Conservation (phyloP, 257 asterid genomes). For the Ocimum tenuiflorum region DNA sequence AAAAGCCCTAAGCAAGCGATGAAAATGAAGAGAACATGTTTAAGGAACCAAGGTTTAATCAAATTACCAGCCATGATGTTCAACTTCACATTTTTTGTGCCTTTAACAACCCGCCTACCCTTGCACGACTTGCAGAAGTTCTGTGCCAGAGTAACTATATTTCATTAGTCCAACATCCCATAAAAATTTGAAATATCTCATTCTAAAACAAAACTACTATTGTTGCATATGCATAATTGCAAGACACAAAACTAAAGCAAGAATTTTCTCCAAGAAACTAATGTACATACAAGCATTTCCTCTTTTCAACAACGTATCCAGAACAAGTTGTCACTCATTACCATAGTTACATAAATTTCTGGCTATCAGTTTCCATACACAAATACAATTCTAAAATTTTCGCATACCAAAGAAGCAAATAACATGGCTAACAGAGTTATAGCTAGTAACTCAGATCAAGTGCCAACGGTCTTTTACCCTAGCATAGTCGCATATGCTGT, state of each 20-base stretch:
- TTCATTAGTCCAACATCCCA: background rate
- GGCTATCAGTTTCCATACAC: too few species aligned
- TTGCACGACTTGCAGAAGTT: constrained; percentile 78
- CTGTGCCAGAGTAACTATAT: constrained; percentile 32
- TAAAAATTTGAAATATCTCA: background rate
- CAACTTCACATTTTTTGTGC: constrained; percentile 64
- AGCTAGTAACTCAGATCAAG: too few species aligned
- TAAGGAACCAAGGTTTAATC: background rate
- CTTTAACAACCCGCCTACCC: constrained; percentile 65
- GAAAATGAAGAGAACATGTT: background rate
- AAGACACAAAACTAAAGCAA: constrained; percentile 15
- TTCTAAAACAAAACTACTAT: background rate
- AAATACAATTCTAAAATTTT: too few species aligned
- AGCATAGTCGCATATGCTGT: too few species aligned
- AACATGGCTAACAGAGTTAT: too few species aligned
- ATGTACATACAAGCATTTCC: background rate
- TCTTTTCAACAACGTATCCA: background rate
- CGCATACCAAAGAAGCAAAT: too few species aligned
- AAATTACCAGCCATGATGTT: constrained; percentile 71
- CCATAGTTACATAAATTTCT: background rate
- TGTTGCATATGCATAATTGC: background rate
- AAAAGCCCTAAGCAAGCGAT: background rate
- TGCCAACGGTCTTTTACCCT: too few species aligned
- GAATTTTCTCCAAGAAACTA: background rate
- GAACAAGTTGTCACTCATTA: background rate